These are phyloP conservation scores for Botryotinia calthae DNA, from an alignment of 2,329 filamentous ascomycete genomes.

Conservation along the genomic window DNA sequence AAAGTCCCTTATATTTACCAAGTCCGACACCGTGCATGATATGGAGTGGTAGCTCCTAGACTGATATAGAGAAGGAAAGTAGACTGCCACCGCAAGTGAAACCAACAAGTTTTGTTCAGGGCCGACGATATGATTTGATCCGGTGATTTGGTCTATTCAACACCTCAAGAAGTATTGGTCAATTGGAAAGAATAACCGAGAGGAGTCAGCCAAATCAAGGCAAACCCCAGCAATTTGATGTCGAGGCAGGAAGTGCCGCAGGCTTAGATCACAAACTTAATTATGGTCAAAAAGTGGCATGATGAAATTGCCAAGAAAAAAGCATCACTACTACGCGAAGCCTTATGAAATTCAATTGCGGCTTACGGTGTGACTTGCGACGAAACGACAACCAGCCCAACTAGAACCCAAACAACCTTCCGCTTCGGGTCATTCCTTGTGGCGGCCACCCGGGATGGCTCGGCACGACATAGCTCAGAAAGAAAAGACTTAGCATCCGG, in stretches of 20 bases:
- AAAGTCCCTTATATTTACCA: background rate
- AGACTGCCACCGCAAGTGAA: background rate
- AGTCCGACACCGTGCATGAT: background rate
- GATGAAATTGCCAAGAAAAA: too few relatives aligned
- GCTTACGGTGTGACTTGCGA: background rate
- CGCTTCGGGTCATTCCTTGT: background rate
- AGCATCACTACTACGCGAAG: background rate
- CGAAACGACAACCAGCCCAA: background rate
- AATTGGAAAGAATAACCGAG: background rate
- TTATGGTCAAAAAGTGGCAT: too few relatives aligned
- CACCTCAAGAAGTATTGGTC: background rate
- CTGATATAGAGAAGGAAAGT: background rate
- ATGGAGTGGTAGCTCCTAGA: background rate
- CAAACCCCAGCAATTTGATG: too few relatives aligned
- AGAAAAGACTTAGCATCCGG: background rate
- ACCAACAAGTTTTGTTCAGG: background rate
- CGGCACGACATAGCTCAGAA: background rate
- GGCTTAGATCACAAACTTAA: too few relatives aligned
- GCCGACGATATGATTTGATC: background rate
- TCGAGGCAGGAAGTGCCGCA: too few relatives aligned
- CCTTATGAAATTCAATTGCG: background rate
- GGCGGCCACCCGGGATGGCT: background rate
- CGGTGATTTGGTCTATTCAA: background rate
- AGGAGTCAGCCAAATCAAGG: background rate
- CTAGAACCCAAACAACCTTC: background rate